Evolutionary conservation across 2,329 filamentous ascomycete genomes (phyloP).

Genomic region (Apiospora koreana): DNA sequence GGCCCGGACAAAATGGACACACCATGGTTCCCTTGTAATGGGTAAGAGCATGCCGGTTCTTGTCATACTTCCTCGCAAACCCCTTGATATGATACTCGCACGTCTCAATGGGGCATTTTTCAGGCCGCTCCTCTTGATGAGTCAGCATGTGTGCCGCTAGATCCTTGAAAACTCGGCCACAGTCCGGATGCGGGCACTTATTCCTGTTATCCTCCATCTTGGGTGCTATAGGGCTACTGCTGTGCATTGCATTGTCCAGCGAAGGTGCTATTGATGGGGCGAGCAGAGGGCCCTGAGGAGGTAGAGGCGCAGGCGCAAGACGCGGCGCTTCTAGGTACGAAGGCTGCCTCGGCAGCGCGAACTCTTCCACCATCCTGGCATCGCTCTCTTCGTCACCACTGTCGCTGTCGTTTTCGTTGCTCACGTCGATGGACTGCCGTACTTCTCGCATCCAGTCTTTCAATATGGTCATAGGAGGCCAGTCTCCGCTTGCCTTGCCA

Average conservation of each 20-base stretch:
- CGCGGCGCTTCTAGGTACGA: conserved; percentile 33
- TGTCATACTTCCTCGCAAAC: conserved; percentile 94
- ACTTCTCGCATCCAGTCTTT: conserved; percentile 65
- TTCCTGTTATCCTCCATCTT: conserved; percentile 36
- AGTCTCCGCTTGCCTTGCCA: conserved; percentile 59
- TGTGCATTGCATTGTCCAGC: conserved; percentile 33
- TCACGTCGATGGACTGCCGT: conserved; percentile 46
- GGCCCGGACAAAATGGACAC: conserved; percentile 89
- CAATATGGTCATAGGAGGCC: conserved; percentile 58
- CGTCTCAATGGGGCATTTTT: conserved; percentile 90
- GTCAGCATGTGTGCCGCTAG: conserved; percentile 94
- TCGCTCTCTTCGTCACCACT: conserved; percentile 55
- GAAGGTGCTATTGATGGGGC: conserved; percentile 34
- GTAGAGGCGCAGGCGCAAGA: conserved; percentile 32
- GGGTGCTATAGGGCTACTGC: conserved; percentile 32
- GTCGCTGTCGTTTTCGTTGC: conserved; percentile 46
- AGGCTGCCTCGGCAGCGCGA: conserved; percentile 37
- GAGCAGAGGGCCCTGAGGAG: conserved; percentile 29
- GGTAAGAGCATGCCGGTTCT: conserved; percentile 90
- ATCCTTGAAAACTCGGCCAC: conserved; percentile 86
- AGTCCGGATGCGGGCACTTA: conserved; percentile 80
- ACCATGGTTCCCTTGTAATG: conserved; percentile 99
- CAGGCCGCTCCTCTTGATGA: conserved; percentile 85
- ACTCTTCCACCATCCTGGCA: conserved; percentile 49
- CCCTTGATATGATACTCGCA: conserved; percentile 93